phyloP scores from a whole-genome alignment of 192 early-diverging fungal genomes.

The Coemansia sp. region DNA sequence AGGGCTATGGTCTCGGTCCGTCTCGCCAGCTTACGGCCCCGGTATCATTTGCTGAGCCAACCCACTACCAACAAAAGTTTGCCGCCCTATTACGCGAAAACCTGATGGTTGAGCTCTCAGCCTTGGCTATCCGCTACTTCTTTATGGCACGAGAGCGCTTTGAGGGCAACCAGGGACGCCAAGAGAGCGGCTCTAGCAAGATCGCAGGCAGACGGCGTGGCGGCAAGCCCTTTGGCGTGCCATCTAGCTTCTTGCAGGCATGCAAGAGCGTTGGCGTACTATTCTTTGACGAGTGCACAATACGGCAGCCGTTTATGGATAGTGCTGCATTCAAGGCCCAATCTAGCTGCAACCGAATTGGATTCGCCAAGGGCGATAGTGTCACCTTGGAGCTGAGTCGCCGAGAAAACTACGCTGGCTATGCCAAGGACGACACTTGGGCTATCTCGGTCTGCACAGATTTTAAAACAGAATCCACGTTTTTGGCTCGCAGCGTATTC shows the following conservation, averaged over 20 bases:
- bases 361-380: slow-evolving; percentile 29
- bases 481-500: slow-evolving; percentile 48
- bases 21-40: slow-evolving; percentile 30
- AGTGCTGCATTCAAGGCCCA: slow-evolving; percentile 30
- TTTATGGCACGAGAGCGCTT: slow-evolving; percentile 44
- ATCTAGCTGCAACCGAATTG: slow-evolving; percentile 10
- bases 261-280: slow-evolving; percentile 37
- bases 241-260: slow-evolving; percentile 14
- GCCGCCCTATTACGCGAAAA: slow-evolving; percentile 38
- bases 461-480: slow-evolving; percentile 30
- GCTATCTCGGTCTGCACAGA: slow-evolving; percentile 31
- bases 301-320: slow-evolving; percentile 42
- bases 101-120: slow-evolving; percentile 36
- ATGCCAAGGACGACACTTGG: slow-evolving; percentile 52
- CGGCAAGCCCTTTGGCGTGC: not conserved
- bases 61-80: slow-evolving; percentile 17
- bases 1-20: slow-evolving; percentile 43
- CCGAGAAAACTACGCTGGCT: slow-evolving; percentile 39
- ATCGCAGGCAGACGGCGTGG: not conserved
- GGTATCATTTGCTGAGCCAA: slow-evolving; percentile 21
- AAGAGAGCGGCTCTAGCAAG: not conserved
- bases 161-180: slow-evolving; percentile 4
- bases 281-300: slow-evolving; percentile 39
- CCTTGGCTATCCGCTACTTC: slow-evolving; percentile 45
- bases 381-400: slow-evolving; percentile 38